phyloP scores from a whole-genome alignment of 495 filamentous ascomycete genomes.

The Penicillium chermesinum region DNA sequence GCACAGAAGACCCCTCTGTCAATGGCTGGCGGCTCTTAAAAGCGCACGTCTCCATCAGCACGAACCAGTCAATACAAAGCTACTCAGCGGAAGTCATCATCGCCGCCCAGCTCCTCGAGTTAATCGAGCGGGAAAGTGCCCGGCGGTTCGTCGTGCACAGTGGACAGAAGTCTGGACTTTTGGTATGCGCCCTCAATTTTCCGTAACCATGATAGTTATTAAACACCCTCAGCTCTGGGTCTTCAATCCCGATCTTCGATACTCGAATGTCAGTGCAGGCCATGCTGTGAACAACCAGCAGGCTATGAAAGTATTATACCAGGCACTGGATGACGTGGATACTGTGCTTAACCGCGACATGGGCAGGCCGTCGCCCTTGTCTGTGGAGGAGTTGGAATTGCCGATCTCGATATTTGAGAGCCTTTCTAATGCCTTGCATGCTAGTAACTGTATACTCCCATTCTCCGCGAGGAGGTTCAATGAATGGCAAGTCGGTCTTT shows the following conservation, averaged over 20 bases:
- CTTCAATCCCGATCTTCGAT: constrained; percentile 64
- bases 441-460: constrained; percentile 53
- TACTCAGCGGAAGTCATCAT: constrained; percentile 48
- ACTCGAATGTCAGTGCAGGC: constrained; percentile 45
- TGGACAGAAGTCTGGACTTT: constrained; percentile 31
- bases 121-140: constrained; percentile 45
- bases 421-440: constrained; percentile 37
- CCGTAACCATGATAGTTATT: constrained; percentile 30
- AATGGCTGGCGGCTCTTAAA: constrained; percentile 49
- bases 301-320: constrained; percentile 68
- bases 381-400: constrained; percentile 61
- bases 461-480: constrained; percentile 50
- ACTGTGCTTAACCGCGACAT: constrained; percentile 47
- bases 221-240: constrained; percentile 54
- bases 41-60: constrained; percentile 37
- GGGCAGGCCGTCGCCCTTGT: constrained; percentile 38
- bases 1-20: constrained; percentile 36
- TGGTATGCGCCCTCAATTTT: constrained; percentile 37
- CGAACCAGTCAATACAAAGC: constrained; percentile 9
- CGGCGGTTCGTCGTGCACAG: constrained; percentile 45
- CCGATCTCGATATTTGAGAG: constrained; percentile 44
- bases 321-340: constrained; percentile 46
- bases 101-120: constrained; percentile 46
- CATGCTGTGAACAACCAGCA: constrained; percentile 32
- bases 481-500: constrained; percentile 62